A percentile compares a stretch with the other conserved stretches of the same genome.
These are phyloP conservation scores for Globisporangium middletonii DNA, from an alignment of 352 stramenopile species.

Conservation along the genomic window DNA sequence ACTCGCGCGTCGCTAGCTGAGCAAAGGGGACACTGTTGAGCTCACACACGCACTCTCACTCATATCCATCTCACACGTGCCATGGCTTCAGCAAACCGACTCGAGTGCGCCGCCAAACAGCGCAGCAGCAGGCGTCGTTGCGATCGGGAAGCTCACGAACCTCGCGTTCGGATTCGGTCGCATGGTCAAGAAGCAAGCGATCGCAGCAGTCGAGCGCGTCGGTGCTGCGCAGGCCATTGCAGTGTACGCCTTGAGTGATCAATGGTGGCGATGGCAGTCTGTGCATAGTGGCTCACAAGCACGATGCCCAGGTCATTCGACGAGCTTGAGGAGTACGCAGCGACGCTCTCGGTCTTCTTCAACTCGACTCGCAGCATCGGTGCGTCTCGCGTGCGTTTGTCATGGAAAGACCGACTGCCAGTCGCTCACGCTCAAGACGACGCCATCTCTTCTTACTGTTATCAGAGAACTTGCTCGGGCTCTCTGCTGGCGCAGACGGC, in stretches of 20 bases:
- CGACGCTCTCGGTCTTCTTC: conserved; percentile 65
- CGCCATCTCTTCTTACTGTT: not conserved
- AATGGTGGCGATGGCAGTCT: not conserved
- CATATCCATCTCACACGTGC: not conserved
- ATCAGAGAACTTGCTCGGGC: conserved; percentile 49
- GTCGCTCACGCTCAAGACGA: not conserved
- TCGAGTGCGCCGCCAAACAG: conserved; percentile 2
- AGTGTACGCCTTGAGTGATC: conserved; percentile 26
- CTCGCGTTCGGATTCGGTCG: conserved; percentile 75
- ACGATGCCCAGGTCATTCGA: conserved; percentile 28
- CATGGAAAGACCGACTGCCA: no score
- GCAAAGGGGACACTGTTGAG: not conserved
- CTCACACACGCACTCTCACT: not conserved
- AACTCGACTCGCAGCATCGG: conserved; percentile 66
- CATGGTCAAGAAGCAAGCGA: conserved; percentile 84
- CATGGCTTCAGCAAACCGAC: not conserved
- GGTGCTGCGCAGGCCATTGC: conserved; percentile 45
- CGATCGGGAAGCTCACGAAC: conserved; percentile 73
- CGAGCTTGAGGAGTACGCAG: conserved; percentile 68
- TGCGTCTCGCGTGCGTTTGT: conserved; percentile 8
- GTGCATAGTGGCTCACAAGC: not conserved
- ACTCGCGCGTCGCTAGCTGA: no score
- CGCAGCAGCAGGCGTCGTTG: conserved; percentile 14
- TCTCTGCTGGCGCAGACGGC: conserved; percentile 44
- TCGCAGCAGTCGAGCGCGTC: conserved; percentile 72